Evolutionary conservation across 2,329 filamentous ascomycete genomes (phyloP), one percentile per base, ranked within the genome.

Genomic region (Xylariomycetidae sp.): DNA sequence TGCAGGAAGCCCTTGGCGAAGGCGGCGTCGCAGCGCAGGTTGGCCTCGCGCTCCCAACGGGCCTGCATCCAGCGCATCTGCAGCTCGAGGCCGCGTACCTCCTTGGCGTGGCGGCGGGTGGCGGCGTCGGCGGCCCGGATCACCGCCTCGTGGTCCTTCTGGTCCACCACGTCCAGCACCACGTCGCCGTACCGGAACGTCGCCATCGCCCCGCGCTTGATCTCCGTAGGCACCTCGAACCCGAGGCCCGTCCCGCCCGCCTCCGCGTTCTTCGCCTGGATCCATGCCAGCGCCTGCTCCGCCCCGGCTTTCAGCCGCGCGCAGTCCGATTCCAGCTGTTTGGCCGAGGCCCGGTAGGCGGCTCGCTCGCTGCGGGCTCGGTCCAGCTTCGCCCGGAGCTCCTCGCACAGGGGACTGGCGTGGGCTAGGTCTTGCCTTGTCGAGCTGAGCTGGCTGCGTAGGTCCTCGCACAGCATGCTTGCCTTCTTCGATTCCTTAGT

Each of bases 61-160:
- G 86, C 85, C 50, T 88, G 79, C 57, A 96, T 77, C 79, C 85
- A 96, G 51, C 88, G 76, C 56, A 96, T 90, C 62, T 96, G 89
- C 63, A 92, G 84, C 33, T 78, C 76, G 54, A 96, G 71, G 13
- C 90, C 90, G 46, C 80, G 77, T 33, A 95, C 66, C 62, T 93
- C 85, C 58, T 79, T 80, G 49, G 71, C 67, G 57, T 92, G 85
- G 27, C 74, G 68, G 46, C 76, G 76, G 50, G 87, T 79, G 28
- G 82, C 78, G 31, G 72, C 67, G 47, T 75, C 68, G 20, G 72
- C 69, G 1, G 70, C 72, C 3, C 72, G 68, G 39, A 76, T 70
- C 12, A 76, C 66, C n/a, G 70, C 71, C 46, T 59, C 36, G 38
- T 58, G 55, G 31, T 56, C 55, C 13, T 47, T 43, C 42, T 56